Conservation (phyloP, 2,329 filamentous ascomycete species). For the Arthrobotrys sphaeroides region DNA sequence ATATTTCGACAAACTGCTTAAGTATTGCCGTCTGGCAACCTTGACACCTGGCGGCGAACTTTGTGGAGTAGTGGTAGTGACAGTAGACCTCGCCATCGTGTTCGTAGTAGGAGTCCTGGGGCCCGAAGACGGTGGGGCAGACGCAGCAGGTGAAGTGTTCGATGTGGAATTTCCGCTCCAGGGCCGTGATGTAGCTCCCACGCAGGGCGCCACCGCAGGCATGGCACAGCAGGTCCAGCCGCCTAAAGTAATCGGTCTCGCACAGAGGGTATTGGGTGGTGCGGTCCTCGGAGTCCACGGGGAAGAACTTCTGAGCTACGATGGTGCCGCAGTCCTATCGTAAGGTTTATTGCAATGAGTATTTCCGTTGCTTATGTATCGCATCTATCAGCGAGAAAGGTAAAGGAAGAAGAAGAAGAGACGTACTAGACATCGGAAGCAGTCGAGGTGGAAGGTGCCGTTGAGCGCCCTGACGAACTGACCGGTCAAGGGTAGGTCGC, state of each 20-base stretch:
- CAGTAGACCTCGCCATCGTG: slow-evolving; percentile 97
- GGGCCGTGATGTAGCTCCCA: slow-evolving; percentile 95
- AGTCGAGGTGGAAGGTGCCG: slow-evolving; percentile 95
- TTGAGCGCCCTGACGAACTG: slow-evolving; percentile 95
- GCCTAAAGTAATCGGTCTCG: slow-evolving; percentile 96
- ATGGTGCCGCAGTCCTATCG: slow-evolving; percentile 93
- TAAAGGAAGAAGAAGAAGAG: slow-evolving; percentile 8
- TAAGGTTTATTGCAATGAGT: neutral
- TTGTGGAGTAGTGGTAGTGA: slow-evolving; percentile 98
- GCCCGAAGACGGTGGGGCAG: slow-evolving; percentile 96
- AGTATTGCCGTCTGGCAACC: slow-evolving; percentile 96
- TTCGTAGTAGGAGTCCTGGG: slow-evolving; percentile 98
- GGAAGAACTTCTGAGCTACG: slow-evolving; percentile 98
- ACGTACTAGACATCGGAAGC: slow-evolving; percentile 94
- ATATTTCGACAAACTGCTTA: slow-evolving; percentile 99
- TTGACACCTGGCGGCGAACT: slow-evolving; percentile 94
- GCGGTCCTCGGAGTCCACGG: slow-evolving; percentile 88
- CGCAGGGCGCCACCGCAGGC: slow-evolving; percentile 91
- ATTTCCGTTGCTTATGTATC: neutral
- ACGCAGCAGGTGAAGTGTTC: slow-evolving; percentile 99
- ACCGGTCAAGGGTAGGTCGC: slow-evolving; percentile 83
- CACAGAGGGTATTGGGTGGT: slow-evolving; percentile 88
- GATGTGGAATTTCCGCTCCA: slow-evolving; percentile 98
- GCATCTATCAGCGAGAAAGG: neutral
- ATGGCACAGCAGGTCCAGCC: slow-evolving; percentile 88